A percentile compares a stretch with the other conserved stretches of the same genome.
Conservation (phyloP, 257 asterid species). For the Ballota nigra region DNA sequence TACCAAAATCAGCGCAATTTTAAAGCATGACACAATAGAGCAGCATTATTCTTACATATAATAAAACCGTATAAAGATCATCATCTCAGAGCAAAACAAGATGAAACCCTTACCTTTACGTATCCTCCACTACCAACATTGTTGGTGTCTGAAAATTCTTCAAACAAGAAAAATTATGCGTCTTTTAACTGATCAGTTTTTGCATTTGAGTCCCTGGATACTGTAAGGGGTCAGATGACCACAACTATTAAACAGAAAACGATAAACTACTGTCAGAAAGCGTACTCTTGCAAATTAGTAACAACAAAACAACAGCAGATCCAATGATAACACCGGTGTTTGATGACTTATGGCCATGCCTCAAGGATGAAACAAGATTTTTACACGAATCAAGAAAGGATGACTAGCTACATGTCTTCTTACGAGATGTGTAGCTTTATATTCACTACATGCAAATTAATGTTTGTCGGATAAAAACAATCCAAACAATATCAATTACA, state of each 20-base stretch:
- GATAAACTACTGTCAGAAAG: conserved; percentile 49
- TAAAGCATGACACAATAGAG: no score
- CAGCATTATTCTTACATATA: no score
- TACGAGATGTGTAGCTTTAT: no score
- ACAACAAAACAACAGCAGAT: no score
- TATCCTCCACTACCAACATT: conserved; percentile 80
- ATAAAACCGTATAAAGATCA: no score
- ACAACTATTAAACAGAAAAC: no score
- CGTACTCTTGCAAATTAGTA: conserved; percentile 62
- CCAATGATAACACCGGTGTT: conserved; percentile 41
- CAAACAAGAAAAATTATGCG: conserved; percentile 67
- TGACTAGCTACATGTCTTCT: no score
- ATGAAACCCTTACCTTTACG: conserved; percentile 59
- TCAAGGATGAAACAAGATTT: conserved; percentile 14
- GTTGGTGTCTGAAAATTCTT: conserved; percentile 72
- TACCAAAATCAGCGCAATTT: no score
- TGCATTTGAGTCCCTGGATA: conserved; percentile 61
- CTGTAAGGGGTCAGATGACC: conserved; percentile 27
- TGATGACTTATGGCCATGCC: conserved; percentile 39
- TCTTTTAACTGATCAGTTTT: conserved; percentile 73
- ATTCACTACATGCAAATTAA: no score
- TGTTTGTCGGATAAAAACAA: no score
- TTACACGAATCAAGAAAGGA: no score
- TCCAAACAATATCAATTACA: no score
- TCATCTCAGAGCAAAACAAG: not conserved